Conservation (phyloP, 345 rosid species). For the Rhizophora mangle region DNA sequence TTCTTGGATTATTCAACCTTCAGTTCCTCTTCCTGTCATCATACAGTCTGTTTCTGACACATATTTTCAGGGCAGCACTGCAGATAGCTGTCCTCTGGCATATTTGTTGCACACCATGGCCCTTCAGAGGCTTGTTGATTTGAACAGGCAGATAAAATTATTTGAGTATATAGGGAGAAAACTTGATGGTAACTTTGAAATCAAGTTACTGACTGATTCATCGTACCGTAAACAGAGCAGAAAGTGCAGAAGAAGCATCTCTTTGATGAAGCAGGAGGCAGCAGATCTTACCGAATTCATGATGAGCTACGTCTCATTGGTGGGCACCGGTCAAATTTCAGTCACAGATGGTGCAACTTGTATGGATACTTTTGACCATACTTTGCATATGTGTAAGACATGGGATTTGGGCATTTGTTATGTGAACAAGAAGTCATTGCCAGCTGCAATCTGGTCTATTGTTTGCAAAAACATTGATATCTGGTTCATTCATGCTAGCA, state of each 20-base stretch:
- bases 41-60: constrained; percentile 47
- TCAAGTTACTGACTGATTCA: constrained; percentile 41
- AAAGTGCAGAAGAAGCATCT: constrained; percentile 44
- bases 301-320: constrained; percentile 40
- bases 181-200: constrained; percentile 35
- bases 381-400: constrained; percentile 30
- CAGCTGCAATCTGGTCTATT: constrained; percentile 70
- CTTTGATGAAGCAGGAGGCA: constrained; percentile 62
- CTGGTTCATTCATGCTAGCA: constrained; percentile 67
- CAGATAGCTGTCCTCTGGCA: constrained; percentile 49
- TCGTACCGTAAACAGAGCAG: constrained; percentile 27
- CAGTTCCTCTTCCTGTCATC: constrained; percentile 61
- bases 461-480: constrained; percentile 70
- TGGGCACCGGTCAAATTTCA: constrained; percentile 30
- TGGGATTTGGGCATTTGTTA: constrained; percentile 56
- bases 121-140: constrained; percentile 82
- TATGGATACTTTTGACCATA: constrained; percentile 20
- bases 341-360: constrained; percentile 19
- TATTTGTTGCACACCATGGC: constrained; percentile 56
- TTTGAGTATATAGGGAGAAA: constrained; percentile 55
- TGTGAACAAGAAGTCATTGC: constrained; percentile 51
- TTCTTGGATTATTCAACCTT: constrained; percentile 60
- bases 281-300: constrained; percentile 59
- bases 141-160: constrained; percentile 71
- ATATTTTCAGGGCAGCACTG: constrained; percentile 41